Conservation (phyloP, 805 yeast species). For the Candida gorgasii region DNA sequence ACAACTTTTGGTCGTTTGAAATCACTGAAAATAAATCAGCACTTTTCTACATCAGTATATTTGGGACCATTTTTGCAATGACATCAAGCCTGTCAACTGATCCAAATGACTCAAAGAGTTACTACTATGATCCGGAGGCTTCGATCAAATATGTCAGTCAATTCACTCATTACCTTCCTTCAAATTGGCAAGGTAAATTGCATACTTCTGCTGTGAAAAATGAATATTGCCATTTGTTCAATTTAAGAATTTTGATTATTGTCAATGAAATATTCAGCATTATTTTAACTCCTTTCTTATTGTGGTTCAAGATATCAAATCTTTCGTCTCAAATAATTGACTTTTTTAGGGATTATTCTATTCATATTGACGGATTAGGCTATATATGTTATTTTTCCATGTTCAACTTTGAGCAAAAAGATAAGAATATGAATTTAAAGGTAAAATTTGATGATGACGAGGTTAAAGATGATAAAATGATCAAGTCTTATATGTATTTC, state of each 20-base stretch:
- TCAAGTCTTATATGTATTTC: constrained; percentile 85
- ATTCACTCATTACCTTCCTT: constrained; percentile 88
- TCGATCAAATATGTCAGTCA: constrained; percentile 77
- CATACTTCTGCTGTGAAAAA: constrained; percentile 83
- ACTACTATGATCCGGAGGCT: constrained; percentile 90
- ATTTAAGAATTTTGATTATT: constrained; percentile 68
- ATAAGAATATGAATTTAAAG: constrained; percentile 35
- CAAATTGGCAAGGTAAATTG: constrained; percentile 78
- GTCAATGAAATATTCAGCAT: constrained; percentile 80
- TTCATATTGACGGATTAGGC: constrained; percentile 93
- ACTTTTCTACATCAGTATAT: constrained; percentile 80
- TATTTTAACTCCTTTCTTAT: constrained; percentile 81
- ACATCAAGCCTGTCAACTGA: constrained; percentile 43
- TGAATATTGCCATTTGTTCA: constrained; percentile 79
- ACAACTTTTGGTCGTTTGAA: constrained; percentile 83
- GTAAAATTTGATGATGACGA: constrained; percentile 18
- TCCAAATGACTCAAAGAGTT: constrained; percentile 21
- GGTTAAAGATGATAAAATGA: constrained; percentile 79
- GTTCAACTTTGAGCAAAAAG: constrained; percentile 74
- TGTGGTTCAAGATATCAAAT: constrained; percentile 80
- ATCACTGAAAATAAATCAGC: constrained; percentile 78
- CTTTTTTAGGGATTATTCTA: constrained; percentile 85
- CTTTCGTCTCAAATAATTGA: constrained; percentile 78
- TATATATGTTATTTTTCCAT: constrained; percentile 93
- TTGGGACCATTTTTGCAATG: constrained; percentile 88